Evolutionary conservation across 1,284 basidiomycete species (phyloP), one percentile per base, ranked within the genome.

Genomic region (Gomphus bonarii): DNA sequence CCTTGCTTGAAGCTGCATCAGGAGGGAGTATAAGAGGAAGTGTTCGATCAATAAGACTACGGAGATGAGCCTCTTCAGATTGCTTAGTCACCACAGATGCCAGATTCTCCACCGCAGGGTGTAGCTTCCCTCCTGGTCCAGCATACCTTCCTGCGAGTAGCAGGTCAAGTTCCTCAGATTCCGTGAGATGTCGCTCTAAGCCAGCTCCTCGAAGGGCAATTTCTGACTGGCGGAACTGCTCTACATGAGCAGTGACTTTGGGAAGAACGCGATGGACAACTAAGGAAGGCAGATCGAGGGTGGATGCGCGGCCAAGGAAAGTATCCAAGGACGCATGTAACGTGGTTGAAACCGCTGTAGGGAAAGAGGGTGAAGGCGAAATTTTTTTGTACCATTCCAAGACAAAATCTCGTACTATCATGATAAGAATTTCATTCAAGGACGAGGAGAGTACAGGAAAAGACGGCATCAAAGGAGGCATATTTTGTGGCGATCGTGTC

Each of bases 201-300:
- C 81, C 84, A 8, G 83, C 84, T 36, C 88, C 89, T 33, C 84
- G 82, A 40, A 90, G 75, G 7, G 84, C 84, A 49, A 90, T 78
- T 68, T 95, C 92, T n/a, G 94, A 91, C 61, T 88, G 82, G n/a
- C 90, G 84, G 67, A 91, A 97, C 54, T 88, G 84, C 60, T 95
- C 90, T 31, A 98, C 78, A 67, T 98, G 95, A 0, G 81, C 74
- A 0, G 92, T 97, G 57, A 98, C 72, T 64, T 85, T 86, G 3
- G 95, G 95, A 6, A 97, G 69, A 30, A 98, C 81, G 3, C 82
- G 84, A 56, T 85, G 86, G 20, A 97, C 91, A 30, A 94, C 67
- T 9, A 97, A 75, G 5, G 81, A 80, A 0, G 92, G 74, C 55
- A 91, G 67, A 67, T 98, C 95, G 43, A 95, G 73, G 16, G 66